Evolutionary conservation across 805 yeast genomes (phyloP).

Genomic region (Schizosaccharomyces lindneri): DNA sequence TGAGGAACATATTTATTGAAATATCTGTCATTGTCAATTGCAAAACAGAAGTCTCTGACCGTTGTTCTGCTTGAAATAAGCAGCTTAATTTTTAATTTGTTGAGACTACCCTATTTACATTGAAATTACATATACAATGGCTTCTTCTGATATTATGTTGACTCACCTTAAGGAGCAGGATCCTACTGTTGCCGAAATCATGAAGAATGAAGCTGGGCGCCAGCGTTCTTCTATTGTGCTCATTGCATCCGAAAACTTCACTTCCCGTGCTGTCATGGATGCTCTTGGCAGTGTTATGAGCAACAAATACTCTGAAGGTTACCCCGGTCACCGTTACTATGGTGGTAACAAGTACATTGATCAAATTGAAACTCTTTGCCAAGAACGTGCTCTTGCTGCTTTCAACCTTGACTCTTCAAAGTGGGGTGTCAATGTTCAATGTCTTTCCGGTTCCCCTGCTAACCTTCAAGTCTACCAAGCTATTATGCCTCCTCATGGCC

Average conservation of each 20-base stretch:
- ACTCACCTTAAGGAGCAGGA: conserved; percentile 5
- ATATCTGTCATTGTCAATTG: too few species aligned
- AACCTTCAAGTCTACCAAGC: conserved; percentile 83
- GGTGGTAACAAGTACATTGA: conserved; percentile 95
- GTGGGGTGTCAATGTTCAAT: conserved; percentile 97
- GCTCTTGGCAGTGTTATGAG: conserved; percentile 88
- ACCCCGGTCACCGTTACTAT: conserved; percentile 92
- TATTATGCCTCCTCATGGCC: conserved; percentile 63
- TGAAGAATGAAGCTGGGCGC: conserved; percentile 53
- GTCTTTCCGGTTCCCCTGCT: conserved; percentile 91
- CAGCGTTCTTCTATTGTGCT: conserved; percentile 79
- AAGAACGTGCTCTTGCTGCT: conserved; percentile 69
- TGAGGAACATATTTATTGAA: too few species aligned
- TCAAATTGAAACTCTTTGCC: conserved; percentile 71
- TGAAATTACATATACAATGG: background rate
- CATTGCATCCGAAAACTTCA: conserved; percentile 90
- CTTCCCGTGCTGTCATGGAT: conserved; percentile 85
- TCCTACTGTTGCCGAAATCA: conserved; percentile 47
- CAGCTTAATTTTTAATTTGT: too few species aligned
- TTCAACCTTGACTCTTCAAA: conserved; percentile 47
- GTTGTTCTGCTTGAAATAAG: too few species aligned
- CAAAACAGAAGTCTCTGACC: too few species aligned
- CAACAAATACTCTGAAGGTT: conserved; percentile 94
- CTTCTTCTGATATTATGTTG: conserved; percentile 7
- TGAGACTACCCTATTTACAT: too few species aligned